Evolutionary conservation across 441 rosid species (phyloP), one percentile per base, ranked within the genome.

Genomic region (Isatis lusitanica): DNA sequence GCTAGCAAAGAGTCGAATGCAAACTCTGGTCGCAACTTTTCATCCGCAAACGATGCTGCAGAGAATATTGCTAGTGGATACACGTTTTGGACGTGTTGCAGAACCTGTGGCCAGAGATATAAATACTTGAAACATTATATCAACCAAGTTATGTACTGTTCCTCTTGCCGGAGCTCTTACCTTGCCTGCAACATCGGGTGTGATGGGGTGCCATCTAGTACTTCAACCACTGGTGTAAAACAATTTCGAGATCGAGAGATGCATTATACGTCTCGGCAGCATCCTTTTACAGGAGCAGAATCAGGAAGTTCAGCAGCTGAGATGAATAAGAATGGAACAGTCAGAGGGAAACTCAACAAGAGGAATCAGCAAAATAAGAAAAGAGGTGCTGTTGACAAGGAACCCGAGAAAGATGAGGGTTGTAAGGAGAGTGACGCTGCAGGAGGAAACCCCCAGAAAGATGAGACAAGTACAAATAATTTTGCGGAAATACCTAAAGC

Each of bases 41-140:
- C 67, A 53, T 43, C 79, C 35, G 52, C 39, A 33, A 62, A 50
- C 60, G 39, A 46, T 56, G 50, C 52, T 43, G 68, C 52, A 8
- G 71, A 58, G 59, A 75, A 52, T 72, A 30, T 78, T 74, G 53
- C 51, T 36, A 16, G 72, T 74, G 63, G 15, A 73, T 56, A 26
- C 47, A 36, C 79, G 12, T 88, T 88, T 75, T 85, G 85, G 90
- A 82, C 94, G 5, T 48, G 68, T 71, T 87, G 94, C 77, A 62
- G 77, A 30, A 60, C 63, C 56, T 87, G 94, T 70, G 83, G 79
- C 43, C 30, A 59, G 3, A 77, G 80, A 81, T 79, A 66, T 56
- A 79, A 83, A 48, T 85, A 82, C 78, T 62, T 61, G 71, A 81
- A 43, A 52, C 28, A 42, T 26, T 74, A 63, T 56, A 46, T 85